These are phyloP conservation scores for Kandelia obovata DNA, from an alignment of 345 rosid species.

Conservation along the genomic window DNA sequence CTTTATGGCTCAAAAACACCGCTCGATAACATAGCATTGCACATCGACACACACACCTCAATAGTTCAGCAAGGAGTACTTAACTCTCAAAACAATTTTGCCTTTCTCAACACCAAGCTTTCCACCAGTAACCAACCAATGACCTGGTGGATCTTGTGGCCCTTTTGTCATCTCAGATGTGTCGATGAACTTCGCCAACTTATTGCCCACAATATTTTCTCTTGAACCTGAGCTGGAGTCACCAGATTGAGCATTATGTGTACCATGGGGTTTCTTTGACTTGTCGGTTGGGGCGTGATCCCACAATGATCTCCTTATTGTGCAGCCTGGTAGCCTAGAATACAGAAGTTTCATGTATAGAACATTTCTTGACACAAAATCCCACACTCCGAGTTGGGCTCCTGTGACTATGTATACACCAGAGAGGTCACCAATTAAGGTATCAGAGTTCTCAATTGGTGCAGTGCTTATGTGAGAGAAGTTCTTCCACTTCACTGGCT, in stretches of 20 bases:
- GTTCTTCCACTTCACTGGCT: conserved; percentile 76
- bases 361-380: conserved; percentile 71
- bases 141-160: conserved; percentile 69
- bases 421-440: conserved; percentile 49
- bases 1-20: background rate
- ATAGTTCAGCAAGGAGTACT: conserved; percentile 69
- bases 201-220: conserved; percentile 33
- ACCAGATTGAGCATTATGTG: conserved; percentile 21
- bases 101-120: conserved; percentile 73
- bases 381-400: conserved; percentile 83
- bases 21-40: background rate
- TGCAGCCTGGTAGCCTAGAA: conserved; percentile 65
- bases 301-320: conserved; percentile 67
- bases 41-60: conserved; percentile 16
- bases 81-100: conserved; percentile 56
- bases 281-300: conserved; percentile 53
- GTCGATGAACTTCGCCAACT: conserved; percentile 56
- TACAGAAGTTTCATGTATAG: conserved; percentile 65
- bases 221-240: conserved; percentile 25
- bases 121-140: conserved; percentile 78
- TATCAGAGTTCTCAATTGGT: conserved; percentile 61
- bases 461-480: conserved; percentile 79
- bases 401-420: conserved; percentile 64
- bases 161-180: conserved; percentile 68
- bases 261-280: conserved; percentile 24